A percentile compares a stretch with the other conserved stretches of the same genome.
These are phyloP conservation scores for Coemansia sp. DNA, from an alignment of 192 early-diverging fungal genomes.

Conservation along the genomic window DNA sequence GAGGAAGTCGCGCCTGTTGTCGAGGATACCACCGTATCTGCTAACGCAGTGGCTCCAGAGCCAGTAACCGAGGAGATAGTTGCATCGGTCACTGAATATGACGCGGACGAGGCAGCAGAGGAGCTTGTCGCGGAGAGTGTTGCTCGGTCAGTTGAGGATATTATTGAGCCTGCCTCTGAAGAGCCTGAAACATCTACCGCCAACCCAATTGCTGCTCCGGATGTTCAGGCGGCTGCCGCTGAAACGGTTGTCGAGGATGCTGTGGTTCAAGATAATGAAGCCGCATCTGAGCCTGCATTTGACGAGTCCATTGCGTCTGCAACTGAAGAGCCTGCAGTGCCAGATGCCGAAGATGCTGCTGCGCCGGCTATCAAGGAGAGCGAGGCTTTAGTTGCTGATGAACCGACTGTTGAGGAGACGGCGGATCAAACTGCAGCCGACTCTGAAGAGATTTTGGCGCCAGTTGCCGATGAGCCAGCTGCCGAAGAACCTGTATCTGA, in stretches of 20 bases:
- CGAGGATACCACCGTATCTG: not conserved
- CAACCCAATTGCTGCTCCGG: not conserved
- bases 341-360: not conserved
- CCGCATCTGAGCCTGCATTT: not conserved
- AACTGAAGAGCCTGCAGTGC: not conserved
- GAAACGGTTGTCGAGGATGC: not conserved
- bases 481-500: not conserved
- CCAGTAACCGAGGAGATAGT: not conserved
- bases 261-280: not conserved
- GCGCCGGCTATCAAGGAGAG: not conserved
- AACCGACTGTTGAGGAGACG: not conserved
- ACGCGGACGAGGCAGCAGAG: not conserved
- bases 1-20: not conserved
- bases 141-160: not conserved
- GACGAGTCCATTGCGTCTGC: not conserved
- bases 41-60: not conserved
- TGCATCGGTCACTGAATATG: not conserved
- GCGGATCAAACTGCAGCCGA: not conserved
- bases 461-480: not conserved
- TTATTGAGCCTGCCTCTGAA: conserved; percentile 2
- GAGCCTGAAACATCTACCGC: not conserved
- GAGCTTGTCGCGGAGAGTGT: not conserved
- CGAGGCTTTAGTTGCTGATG: not conserved
- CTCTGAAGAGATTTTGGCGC: not conserved
- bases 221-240: not conserved